These are phyloP conservation scores for Tubosaeta sp. DNA, from an alignment of 768 basidiomycete species.

Conservation along the genomic window DNA sequence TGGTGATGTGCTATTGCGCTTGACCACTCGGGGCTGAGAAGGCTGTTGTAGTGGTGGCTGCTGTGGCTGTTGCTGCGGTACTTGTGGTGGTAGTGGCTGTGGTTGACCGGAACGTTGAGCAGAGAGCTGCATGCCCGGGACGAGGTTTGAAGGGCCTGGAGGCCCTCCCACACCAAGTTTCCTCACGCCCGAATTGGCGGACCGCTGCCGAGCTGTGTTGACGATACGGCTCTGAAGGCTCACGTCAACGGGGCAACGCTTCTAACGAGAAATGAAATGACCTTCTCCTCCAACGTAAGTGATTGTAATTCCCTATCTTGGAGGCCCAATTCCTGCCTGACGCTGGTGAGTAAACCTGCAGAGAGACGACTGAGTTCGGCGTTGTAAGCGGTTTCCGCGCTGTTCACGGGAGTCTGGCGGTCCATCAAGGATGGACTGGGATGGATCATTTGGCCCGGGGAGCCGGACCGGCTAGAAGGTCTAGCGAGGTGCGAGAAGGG, in stretches of 20 bases:
- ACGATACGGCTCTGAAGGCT: conserved; percentile 36
- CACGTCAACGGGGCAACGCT: conserved; percentile 10
- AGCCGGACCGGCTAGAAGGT: conserved; percentile 58
- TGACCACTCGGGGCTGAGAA: conserved; percentile 29
- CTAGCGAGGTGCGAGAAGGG: conserved; percentile 43
- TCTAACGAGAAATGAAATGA: conserved; percentile 22
- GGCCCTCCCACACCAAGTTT: conserved; percentile 28
- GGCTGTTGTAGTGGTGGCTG: conserved; percentile 21
- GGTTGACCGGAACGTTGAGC: conserved; percentile 37
- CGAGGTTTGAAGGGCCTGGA: conserved; percentile 25
- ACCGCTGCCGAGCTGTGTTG: conserved; percentile 22
- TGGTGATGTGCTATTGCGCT: conserved; percentile 60
- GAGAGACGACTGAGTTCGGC: conserved; percentile 43
- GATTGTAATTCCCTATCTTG: conserved; percentile 42
- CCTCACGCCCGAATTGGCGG: conserved; percentile 10
- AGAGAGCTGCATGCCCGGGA: conserved; percentile 35
- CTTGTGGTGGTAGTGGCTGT: conserved; percentile 21
- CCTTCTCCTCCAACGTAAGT: conserved; percentile 59
- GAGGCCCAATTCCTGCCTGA: conserved; percentile 43
- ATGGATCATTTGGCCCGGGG: conserved; percentile 48
- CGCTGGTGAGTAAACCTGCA: conserved; percentile 21
- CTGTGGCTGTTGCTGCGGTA: conserved; percentile 21
- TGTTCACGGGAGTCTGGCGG: conserved; percentile 39
- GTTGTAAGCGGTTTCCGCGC: conserved; percentile 30
- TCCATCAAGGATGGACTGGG: conserved; percentile 55